phyloP scores from a whole-genome alignment of 2,329 filamentous ascomycete genomes.

The Neofusicoccum parvum region DNA sequence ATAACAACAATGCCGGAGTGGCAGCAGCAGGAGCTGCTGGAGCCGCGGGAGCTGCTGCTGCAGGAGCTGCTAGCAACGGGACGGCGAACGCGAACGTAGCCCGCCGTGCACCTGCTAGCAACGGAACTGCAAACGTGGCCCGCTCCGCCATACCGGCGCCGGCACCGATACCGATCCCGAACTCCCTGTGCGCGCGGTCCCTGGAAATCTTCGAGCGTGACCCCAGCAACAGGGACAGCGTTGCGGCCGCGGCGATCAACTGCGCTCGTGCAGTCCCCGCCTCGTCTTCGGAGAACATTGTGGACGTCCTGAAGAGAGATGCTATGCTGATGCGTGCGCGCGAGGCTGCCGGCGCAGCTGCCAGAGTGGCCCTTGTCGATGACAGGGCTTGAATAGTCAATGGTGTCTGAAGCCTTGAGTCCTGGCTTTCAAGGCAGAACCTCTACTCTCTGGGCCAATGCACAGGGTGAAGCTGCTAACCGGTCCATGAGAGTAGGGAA shows the following conservation, averaged over 20 bases:
- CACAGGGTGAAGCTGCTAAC: not conserved
- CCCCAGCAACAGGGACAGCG: not conserved
- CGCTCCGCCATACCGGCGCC: not conserved
- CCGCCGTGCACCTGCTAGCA: not conserved
- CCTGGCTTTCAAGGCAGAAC: not conserved
- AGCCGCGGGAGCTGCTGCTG: not conserved
- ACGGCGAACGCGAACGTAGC: not conserved
- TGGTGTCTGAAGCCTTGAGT: not conserved
- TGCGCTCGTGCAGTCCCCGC: constrained; percentile 5
- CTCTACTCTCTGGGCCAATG: not conserved
- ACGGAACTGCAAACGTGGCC: not conserved
- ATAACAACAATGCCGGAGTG: not conserved
- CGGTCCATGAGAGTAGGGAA: no score
- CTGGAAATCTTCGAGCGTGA: constrained; percentile 2
- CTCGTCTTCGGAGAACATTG: not conserved
- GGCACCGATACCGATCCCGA: not conserved
- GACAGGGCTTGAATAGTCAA: not conserved
- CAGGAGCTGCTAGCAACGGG: not conserved
- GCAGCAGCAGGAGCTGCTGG: no score
- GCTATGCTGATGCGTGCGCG: not conserved
- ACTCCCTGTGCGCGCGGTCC: not conserved
- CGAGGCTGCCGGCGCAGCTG: not conserved
- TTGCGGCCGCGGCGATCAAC: constrained; percentile 5
- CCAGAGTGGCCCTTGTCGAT: not conserved
- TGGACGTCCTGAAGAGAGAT: constrained; percentile 9